Evolutionary conservation across 768 basidiomycete genomes (phyloP), one percentile per base, ranked within the genome.

Genomic region (Hypholoma sublateritium): DNA sequence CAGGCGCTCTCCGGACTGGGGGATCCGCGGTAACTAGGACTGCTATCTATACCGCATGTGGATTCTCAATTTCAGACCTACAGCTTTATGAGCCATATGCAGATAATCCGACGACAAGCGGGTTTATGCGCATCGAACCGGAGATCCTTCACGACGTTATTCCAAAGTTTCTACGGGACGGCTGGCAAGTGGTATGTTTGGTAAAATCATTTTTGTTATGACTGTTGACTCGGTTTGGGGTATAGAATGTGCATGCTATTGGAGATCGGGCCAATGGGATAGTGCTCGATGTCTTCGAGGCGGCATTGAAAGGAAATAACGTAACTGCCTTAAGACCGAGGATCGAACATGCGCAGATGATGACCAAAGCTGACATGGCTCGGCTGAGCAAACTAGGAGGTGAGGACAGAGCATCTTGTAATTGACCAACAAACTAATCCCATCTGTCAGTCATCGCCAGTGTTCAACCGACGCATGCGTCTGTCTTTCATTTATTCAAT

Each of bases 281-380:
- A 42, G 87, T 95, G 16, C 70, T 97, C 35, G 86, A 95, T 67
- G 86, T 88, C 0, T 95, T 96, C 62, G 91, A 94, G 69, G 74
- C 77, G 17, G 82, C 86, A 4, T 69, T 93, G 50, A 70, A 80
- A 55, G 80, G 81, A 22, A 76, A 76, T 42, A 82, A 89, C 61
- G 83, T 89, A 8, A 79, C 82, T 24, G 83, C 85, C 22, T 72
- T 85, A 45, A 78, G 93, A 41, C 88, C 92, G 46, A 83, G 95
- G 22, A 79, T 96, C 12, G 95, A 98, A 69, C 95, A 98, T 71
- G 93, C 92, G 7, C 94, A 97, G 70, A 86, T 97, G 64, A 79
- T 96, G 70, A 86, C 82, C 2, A 74, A 78, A n/a, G 76, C 74
- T 2, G 95, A 96, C 67, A 85, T 96, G 77, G 72, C 72, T 24